Evolutionary conservation across 495 filamentous ascomycete species (phyloP), one percentile per base, ranked within the genome.

Genomic region (Xylaria longipes): DNA sequence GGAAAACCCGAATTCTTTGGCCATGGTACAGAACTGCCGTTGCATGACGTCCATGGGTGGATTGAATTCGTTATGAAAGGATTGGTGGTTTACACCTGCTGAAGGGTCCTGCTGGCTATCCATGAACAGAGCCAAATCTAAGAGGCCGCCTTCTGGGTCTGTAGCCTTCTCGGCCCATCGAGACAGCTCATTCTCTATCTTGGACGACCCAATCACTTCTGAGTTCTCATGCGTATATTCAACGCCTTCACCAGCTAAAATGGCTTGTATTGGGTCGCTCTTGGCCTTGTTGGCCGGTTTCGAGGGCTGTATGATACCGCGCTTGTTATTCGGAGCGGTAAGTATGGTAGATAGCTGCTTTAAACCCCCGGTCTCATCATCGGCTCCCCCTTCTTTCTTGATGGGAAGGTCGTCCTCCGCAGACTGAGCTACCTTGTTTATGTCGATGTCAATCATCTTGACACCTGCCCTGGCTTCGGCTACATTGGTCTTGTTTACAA

Each of bases 401-500:
- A 83, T 71, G 20, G 70, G 66, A 1, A 80, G 39, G 11, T 78
- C 78, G 14, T 82, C 78, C n/a, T 82, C 82, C 14, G 86, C 84
- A 22, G 87, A 84, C n/a, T 86, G 85, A 5, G 86, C 88, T 29
- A 87, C 84, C 61, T 89, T 83, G 33, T 91, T 86, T 22, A 93
- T 80, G 46, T 97, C 89, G 46, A 97, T 81, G 37, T 91, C 92
- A 64, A 90, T 84, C 56, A 98, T 89, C 39, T 89, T 86, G 12
- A 99, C 93, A 1, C 94, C 97, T 2, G 91, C 94, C 74, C 90
- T 92, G 61, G 92, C 93, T 83, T 99, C 96, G 5, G 96, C 96
- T 54, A 99, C 89, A 78, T 99, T 98, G 64, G 96, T 98, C 78
- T 97, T 97, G 82, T 98, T 97, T 71, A 99, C 92, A 72, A 98